A percentile compares a stretch with the other conserved stretches of the same genome.
phyloP scores from a whole-genome alignment of 441 rosid genomes.

The Breynia disticha region DNA sequence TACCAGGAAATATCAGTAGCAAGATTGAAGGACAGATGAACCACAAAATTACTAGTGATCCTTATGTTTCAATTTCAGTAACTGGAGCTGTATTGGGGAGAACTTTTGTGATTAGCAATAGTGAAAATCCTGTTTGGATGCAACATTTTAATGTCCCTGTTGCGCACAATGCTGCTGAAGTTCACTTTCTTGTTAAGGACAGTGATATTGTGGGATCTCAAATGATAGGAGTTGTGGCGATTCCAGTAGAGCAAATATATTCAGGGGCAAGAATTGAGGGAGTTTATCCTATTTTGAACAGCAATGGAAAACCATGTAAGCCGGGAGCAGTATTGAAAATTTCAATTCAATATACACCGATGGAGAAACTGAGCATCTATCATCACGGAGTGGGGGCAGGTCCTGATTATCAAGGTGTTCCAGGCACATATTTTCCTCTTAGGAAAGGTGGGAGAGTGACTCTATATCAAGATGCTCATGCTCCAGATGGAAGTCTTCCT shows the following conservation, averaged over 20 bases:
- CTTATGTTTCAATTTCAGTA: constrained; percentile 72
- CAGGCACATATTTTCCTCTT: constrained; percentile 56
- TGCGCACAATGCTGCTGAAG: constrained; percentile 77
- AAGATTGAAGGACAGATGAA: constrained; percentile 44
- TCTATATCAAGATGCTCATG: constrained; percentile 87
- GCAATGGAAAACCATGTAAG: constrained; percentile 69
- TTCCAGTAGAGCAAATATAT: constrained; percentile 70
- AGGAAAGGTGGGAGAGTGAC: constrained; percentile 58
- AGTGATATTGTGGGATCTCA: constrained; percentile 91
- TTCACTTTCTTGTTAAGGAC: constrained; percentile 84
- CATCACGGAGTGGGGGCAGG: constrained; percentile 62
- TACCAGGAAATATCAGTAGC: constrained; percentile 34
- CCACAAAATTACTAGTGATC: constrained; percentile 59
- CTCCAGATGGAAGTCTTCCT: constrained; percentile 35
- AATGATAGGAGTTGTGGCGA: constrained; percentile 64
- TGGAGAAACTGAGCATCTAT: constrained; percentile 51
- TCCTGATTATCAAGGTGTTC: constrained; percentile 56
- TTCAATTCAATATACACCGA: constrained; percentile 72
- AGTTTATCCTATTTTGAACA: constrained; percentile 45
- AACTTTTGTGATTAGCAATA: constrained; percentile 56
- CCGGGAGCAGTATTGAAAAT: constrained; percentile 60
- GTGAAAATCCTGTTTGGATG: constrained; percentile 56
- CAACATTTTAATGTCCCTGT: constrained; percentile 72
- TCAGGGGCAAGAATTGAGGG: constrained; percentile 65
- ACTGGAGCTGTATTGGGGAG: constrained; percentile 84